Evolutionary conservation across 345 rosid species (phyloP).

Genomic region (Erucastrum elatum): DNA sequence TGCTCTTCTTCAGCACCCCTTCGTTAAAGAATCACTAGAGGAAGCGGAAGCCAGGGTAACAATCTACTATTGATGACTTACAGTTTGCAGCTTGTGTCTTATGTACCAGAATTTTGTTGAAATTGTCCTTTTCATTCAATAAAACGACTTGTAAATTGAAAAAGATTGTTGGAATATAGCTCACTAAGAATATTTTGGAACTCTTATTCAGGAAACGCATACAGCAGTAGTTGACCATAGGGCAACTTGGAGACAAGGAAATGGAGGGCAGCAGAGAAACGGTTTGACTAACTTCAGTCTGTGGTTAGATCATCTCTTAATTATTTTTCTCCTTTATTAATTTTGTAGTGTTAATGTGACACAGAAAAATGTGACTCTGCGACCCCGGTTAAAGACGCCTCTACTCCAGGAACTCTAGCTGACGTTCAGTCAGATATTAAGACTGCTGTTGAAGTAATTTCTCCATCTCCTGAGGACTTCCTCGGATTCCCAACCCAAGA

Average conservation of each 20-base stretch:
- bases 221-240: conserved; percentile 45
- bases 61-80: conserved; percentile 14
- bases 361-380: conserved; percentile 50
- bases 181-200: conserved; percentile 26
- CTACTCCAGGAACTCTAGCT: conserved; percentile 38
- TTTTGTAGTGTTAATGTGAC: conserved; percentile 26
- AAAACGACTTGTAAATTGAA: conserved; percentile 9
- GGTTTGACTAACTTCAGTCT: conserved; percentile 43
- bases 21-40: conserved; percentile 68
- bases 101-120: conserved; percentile 14
- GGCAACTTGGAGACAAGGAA: conserved; percentile 51
- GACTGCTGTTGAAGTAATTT: conserved; percentile 42
- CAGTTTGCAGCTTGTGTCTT: conserved; percentile 16
- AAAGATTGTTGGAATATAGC: conserved; percentile 17
- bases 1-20: conserved; percentile 90
- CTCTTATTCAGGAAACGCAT: conserved; percentile 49
- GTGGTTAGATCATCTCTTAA: conserved; percentile 20
- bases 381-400: conserved; percentile 39
- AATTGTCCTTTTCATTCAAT: conserved; percentile 1
- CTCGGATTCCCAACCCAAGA: conserved; percentile 71
- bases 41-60: conserved; percentile 75
- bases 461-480: conserved; percentile 60
- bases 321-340: conserved; percentile 20
- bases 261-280: conserved; percentile 44
- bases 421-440: conserved; percentile 41